Base-by-base conservation (phyloP, 768 basidiomycete genomes). In the Hericium alpestre region DNA sequence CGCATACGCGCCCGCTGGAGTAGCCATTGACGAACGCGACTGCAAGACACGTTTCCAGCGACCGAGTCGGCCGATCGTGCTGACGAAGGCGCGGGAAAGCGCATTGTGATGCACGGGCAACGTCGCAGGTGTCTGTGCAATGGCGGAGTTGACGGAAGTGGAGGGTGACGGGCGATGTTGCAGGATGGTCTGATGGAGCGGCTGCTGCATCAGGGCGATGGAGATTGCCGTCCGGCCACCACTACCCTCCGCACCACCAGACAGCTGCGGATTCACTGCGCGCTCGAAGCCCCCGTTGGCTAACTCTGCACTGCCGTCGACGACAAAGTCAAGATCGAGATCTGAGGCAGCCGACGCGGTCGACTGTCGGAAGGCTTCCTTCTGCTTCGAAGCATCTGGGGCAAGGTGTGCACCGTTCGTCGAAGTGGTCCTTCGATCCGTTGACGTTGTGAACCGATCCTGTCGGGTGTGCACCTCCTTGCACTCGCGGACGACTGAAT, bases 401-500 rank as follows among this genome's bases (percentile, higher is more conserved):
- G 43, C 13, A n/a, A 9, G 13, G n/a, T 51, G 54, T 2, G 16
- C 18, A 12, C 56, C 56, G 15, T 38, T 58, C 3, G 61, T 67
- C 2, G 70, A 67, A 38, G 71, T 68, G 9, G 76, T 74, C 1
- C 74, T 78, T 32, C 32, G 32, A 32, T 32, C 6, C 8, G 32
- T 32, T 63, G 60, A 62, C 4, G 59, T 48, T 25, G 56, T 54
- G 25, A 25, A 25, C 25, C 25, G 25, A 4, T 54, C 57, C 32
- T 59, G 62, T 37, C 61, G 62, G 5, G 55, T 56, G 49, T 88
- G 84, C 1, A 76, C 79, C 53, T 82, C 78, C 70, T 86, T 90
- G 67, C 89, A 89, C 55, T 90, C 86, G 63, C 87, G 83, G 40
- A 86, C 85, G 46, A 93, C 83, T 64, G 90, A 92, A 70, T 87